Conservation (phyloP, 2,329 filamentous ascomycete species). For the Pseudogymnoascus sp. region DNA sequence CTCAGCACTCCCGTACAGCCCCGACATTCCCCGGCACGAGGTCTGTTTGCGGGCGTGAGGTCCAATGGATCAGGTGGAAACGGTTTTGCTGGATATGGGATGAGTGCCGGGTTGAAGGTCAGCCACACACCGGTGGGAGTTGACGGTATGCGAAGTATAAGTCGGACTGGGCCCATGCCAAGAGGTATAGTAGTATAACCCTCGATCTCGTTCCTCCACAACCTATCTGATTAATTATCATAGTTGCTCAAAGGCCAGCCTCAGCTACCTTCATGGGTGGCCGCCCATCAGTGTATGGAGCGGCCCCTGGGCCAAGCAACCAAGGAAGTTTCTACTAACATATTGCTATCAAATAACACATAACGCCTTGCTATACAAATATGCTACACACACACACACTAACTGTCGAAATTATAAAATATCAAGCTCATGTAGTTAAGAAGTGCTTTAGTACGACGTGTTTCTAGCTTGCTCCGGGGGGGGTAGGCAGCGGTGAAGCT, state of each 20-base stretch:
- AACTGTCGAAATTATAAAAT: not conserved
- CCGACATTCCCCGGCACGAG: constrained; percentile 5
- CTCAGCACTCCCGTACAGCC: constrained; percentile 19
- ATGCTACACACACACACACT: not conserved
- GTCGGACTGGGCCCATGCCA: not conserved
- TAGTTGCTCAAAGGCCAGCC: constrained; percentile 5
- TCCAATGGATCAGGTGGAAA: constrained; percentile 16
- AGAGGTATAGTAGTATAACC: not conserved
- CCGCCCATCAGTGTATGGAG: not conserved
- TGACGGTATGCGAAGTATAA: not conserved
- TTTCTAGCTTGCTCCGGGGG: not conserved
- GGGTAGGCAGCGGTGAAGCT: not conserved
- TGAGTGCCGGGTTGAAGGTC: constrained; percentile 30
- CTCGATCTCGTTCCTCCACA: not conserved
- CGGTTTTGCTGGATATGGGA: constrained; percentile 28
- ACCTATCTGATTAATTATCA: not conserved
- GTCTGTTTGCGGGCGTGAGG: constrained; percentile 19
- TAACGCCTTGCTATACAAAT: not conserved
- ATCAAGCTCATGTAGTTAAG: not conserved
- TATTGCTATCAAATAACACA: not conserved
- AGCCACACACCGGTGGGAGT: constrained; percentile 21
- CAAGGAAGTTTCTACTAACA: not conserved
- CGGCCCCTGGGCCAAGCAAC: not conserved
- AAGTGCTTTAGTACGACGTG: not conserved
- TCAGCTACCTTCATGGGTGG: not conserved